Conservation (phyloP, 2,329 filamentous ascomycete species). For the Cordyceps fumosorosea region DNA sequence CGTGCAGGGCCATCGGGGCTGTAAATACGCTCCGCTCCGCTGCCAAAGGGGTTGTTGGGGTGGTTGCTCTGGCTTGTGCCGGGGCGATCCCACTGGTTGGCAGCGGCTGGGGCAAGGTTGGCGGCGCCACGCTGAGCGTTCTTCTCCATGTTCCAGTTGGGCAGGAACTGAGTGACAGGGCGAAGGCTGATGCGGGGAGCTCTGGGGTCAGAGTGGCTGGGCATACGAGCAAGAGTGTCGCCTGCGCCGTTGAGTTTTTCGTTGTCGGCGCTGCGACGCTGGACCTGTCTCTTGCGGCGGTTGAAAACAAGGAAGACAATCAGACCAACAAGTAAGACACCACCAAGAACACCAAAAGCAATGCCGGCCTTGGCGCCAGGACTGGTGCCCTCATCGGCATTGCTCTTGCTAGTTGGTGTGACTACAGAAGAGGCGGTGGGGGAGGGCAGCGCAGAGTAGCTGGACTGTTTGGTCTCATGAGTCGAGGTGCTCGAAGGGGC, state of each 20-base stretch:
- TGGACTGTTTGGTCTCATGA: not conserved
- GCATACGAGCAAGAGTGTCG: constrained; percentile 11
- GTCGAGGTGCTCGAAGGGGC: not conserved
- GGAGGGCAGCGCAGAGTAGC: not conserved
- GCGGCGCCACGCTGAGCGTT: constrained; percentile 31
- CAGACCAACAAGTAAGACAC: constrained; percentile 59
- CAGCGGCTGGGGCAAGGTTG: constrained; percentile 25
- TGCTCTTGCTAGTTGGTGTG: not conserved
- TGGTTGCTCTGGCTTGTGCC: constrained; percentile 40
- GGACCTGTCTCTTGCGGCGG: constrained; percentile 60
- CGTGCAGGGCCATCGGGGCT: constrained; percentile 22
- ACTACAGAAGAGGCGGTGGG: constrained; percentile 1
- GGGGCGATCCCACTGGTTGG: constrained; percentile 43
- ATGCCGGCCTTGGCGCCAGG: constrained; percentile 67
- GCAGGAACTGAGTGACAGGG: constrained; percentile 77
- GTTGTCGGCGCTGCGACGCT: constrained; percentile 44
- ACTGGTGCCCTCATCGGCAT: constrained; percentile 19
- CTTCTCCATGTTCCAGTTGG: constrained; percentile 52
- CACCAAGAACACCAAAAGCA: constrained; percentile 71
- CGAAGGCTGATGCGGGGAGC: constrained; percentile 81
- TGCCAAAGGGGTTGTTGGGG: constrained; percentile 65
- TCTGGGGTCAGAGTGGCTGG: constrained; percentile 23
- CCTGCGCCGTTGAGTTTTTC: constrained; percentile 51
- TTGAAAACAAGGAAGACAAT: constrained; percentile 66
- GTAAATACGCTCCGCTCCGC: constrained; percentile 44